Evolutionary conservation across 2,329 filamentous ascomycete genomes (phyloP).

Genomic region (Xylaria sp.): DNA sequence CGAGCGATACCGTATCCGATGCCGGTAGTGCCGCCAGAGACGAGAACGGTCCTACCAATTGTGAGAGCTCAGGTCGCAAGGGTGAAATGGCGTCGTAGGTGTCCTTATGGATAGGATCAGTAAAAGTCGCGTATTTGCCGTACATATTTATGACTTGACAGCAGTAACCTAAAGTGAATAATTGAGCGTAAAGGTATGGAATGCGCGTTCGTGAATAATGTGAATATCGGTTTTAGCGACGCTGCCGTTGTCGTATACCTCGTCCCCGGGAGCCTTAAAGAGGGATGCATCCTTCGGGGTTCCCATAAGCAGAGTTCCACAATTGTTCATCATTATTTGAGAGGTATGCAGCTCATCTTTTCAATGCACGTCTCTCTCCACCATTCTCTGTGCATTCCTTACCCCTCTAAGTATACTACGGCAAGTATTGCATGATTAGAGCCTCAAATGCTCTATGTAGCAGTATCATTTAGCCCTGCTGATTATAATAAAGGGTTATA

Average conservation of each 20-base stretch:
- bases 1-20: slow-evolving; percentile 73
- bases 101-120: slow-evolving; percentile 13
- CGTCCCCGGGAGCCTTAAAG: background rate
- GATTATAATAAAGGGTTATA: too few species aligned
- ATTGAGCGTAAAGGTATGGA: background rate
- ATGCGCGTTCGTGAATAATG: too few species aligned
- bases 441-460: too few species aligned
- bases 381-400: background rate
- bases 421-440: too few species aligned
- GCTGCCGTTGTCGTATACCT: background rate
- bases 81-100: slow-evolving; percentile 54
- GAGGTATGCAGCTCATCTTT: background rate
- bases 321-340: too few species aligned
- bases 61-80: slow-evolving; percentile 51
- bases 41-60: slow-evolving; percentile 64
- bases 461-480: too few species aligned
- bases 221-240: background rate
- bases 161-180: background rate
- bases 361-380: too few species aligned
- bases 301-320: background rate
- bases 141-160: background rate
- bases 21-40: slow-evolving; percentile 72
- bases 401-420: too few species aligned
- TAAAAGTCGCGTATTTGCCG: slow-evolving; percentile 14
- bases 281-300: background rate